Evolutionary conservation across 768 basidiomycete genomes (phyloP), one percentile per base, ranked within the genome.

Genomic region (Strobilomyces echinocephalus): DNA sequence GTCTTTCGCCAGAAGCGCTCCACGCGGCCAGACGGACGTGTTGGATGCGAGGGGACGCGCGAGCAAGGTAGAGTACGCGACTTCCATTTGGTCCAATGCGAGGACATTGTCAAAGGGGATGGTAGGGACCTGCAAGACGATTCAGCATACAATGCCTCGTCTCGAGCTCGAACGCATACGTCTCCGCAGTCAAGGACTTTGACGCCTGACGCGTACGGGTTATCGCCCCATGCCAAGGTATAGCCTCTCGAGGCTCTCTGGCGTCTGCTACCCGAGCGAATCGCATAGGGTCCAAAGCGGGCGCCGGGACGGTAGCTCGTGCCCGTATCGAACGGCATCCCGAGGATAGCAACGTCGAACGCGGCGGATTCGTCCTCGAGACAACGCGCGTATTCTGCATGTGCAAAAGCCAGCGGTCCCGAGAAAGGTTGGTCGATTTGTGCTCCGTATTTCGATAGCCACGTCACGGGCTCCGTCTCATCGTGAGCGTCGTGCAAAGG

Each of bases 141-240:
- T 21, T 57, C 12, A 42, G 38, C n/a, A 28, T 18, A 10, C 2
- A 31, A 14, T n/a, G 9, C 5, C 26, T 14, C 12, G 8, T 33
- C 9, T 14, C 11, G 45, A 24, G 8, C 16, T 10, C 30, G 49
- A 45, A 8, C 10, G 53, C 56, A 49, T 60, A 91, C 87, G 71
- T 95, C 92, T 43, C 89, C 91, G 58, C 92, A 95, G 62, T 94
- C 93, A 28, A 93, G 62, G 57, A 91, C 74, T 57, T 76, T 83
- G 33, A 73, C 70, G 6, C 79, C 82, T 49, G 71, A 71, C 10
- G 71, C 69, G 59, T 83, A 89, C 8, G 89, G 89, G 60, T 85
- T 83, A 43, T 72, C 75, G 10, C 75, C 75, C 88, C 89, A 91
- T n/a, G 83, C 74, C 53, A 89, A 65, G 0, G 85, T 86, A 62